Conservation (phyloP, 2,329 filamentous ascomycete genomes). For the Cercospora zeina region DNA sequence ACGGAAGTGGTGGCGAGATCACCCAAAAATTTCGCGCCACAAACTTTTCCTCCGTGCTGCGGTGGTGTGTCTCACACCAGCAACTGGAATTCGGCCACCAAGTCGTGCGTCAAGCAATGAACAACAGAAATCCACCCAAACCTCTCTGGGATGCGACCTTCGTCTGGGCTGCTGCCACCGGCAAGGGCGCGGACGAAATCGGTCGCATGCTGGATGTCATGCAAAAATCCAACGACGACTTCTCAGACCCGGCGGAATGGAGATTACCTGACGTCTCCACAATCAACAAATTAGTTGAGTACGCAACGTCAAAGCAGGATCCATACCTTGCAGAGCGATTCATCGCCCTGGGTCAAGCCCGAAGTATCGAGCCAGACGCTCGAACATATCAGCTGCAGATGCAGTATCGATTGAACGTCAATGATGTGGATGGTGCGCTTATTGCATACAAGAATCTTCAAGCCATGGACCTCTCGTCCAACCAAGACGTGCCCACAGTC, state of each 20-base stretch:
- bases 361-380: conserved; percentile 66
- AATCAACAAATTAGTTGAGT: conserved; percentile 74
- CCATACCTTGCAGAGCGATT: conserved; percentile 73
- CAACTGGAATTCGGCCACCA: conserved; percentile 63
- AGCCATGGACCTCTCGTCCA: conserved; percentile 55
- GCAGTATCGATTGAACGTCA: conserved; percentile 69
- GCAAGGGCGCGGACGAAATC: conserved; percentile 70
- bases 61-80: conserved; percentile 46
- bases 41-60: conserved; percentile 18
- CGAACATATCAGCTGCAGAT: conserved; percentile 73
- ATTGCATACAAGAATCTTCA: conserved; percentile 65
- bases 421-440: conserved; percentile 70
- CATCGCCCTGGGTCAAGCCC: conserved; percentile 64
- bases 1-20: not conserved
- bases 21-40: not conserved
- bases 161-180: conserved; percentile 72
- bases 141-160: conserved; percentile 68
- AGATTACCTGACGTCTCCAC: conserved; percentile 64
- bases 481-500: conserved; percentile 62
- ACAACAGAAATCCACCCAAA: conserved; percentile 35
- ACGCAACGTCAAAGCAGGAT: conserved; percentile 69
- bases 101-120: conserved; percentile 53
- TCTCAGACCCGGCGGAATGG: conserved; percentile 48
- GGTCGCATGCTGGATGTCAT: conserved; percentile 71
- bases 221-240: conserved; percentile 41